These are phyloP conservation scores for Xylariaceae sp. DNA, from an alignment of 2,329 filamentous ascomycete species.

Conservation along the genomic window DNA sequence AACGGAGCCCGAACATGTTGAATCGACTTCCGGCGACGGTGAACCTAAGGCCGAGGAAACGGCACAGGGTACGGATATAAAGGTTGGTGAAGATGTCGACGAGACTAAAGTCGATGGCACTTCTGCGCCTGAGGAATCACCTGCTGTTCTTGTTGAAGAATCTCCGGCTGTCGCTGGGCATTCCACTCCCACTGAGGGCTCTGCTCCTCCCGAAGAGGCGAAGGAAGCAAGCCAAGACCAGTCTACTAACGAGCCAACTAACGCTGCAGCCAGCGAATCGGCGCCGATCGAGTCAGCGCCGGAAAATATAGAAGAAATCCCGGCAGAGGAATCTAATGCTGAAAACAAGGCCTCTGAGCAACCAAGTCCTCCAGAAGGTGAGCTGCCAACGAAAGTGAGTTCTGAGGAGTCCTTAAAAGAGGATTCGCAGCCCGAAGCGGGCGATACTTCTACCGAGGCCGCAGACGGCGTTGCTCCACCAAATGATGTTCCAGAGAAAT, in stretches of 20 bases:
- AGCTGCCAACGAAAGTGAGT: not conserved
- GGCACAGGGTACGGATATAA: not conserved
- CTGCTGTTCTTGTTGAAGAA: not conserved
- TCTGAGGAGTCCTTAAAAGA: not conserved
- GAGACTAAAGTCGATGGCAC: not conserved
- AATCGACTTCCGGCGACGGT: not conserved
- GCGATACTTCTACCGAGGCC: not conserved
- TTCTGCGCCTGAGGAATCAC: not conserved
- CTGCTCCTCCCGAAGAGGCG: not conserved
- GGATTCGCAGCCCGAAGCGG: not conserved
- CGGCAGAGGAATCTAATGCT: not conserved
- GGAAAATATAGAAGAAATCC: not conserved
- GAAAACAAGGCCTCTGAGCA: conserved; percentile 2
- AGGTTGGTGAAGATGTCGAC: not conserved
- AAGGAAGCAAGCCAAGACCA: not conserved
- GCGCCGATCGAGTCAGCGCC: not conserved
- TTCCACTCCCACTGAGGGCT: not conserved
- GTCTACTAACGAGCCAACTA: not conserved
- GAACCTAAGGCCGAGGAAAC: not conserved
- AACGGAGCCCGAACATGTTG: not conserved
- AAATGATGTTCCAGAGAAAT: not conserved
- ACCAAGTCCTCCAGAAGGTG: not conserved
- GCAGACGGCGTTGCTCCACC: not conserved
- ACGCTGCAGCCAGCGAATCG: not conserved
- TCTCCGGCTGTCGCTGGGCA: not conserved